phyloP scores from a whole-genome alignment of 139 green algal genomes.

The Tetradesmus lagerheimii region DNA sequence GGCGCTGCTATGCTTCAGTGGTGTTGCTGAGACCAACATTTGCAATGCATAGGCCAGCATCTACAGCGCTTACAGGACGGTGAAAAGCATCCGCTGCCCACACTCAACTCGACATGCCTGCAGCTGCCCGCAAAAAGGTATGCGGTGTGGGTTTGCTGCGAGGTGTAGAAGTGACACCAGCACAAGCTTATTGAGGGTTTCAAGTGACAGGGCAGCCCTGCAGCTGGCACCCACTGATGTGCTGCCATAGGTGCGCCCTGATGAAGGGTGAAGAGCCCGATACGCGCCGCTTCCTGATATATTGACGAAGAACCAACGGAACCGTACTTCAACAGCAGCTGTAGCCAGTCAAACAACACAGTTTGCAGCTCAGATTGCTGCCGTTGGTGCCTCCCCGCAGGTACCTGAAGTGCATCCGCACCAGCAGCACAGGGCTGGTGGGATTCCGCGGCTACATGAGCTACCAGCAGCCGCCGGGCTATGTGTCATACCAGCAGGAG shows the following conservation, averaged over 20 bases:
- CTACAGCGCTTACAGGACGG: slow-evolving; percentile 45
- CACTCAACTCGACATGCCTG: slow-evolving; percentile 73
- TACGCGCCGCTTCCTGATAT: too few relatives aligned
- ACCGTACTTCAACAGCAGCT: too few relatives aligned
- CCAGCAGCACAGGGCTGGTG: neutral
- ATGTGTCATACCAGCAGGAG: slow-evolving; percentile 39
- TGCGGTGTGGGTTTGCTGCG: neutral
- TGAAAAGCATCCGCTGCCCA: slow-evolving; percentile 72
- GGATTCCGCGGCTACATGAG: neutral
- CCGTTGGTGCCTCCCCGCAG: neutral
- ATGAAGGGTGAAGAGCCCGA: too few relatives aligned
- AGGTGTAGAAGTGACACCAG: neutral
- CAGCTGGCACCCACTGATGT: too few relatives aligned
- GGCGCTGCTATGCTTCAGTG: slow-evolving; percentile 44
- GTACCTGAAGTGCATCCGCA: slow-evolving; percentile 42
- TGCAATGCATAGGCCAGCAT: too few relatives aligned
- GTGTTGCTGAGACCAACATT: neutral
- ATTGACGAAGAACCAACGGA: too few relatives aligned
- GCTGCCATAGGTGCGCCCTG: too few relatives aligned
- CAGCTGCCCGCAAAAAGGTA: slow-evolving; percentile 61
- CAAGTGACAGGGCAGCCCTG: too few relatives aligned
- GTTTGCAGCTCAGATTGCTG: neutral
- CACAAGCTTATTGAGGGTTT: too few relatives aligned
- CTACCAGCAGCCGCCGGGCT: slow-evolving; percentile 23
- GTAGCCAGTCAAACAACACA: too few relatives aligned